Percentiles rank a stretch among this genome's conserved stretches.
Evolutionary conservation across 2,329 filamentous ascomycete genomes (phyloP).

Genomic region (Colletotrichum coccodes): DNA sequence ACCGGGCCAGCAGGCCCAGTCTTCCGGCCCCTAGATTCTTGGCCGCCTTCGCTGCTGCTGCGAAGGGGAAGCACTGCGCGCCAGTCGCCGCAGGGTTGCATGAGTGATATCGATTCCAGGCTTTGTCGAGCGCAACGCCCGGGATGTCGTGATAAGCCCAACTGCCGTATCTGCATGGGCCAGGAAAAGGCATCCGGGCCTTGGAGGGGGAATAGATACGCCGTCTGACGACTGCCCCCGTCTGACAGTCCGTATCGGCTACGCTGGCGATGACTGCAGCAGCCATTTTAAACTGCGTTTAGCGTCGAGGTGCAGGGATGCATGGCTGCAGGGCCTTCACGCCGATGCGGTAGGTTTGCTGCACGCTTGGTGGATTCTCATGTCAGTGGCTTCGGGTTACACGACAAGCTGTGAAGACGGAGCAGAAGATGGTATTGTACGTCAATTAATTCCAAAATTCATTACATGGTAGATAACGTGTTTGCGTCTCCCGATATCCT

Average conservation of each 20-base stretch:
- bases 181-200: too few species aligned
- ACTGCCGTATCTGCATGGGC: background rate
- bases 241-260: background rate
- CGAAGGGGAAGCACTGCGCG: background rate
- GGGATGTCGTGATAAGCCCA: background rate
- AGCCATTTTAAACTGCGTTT: constrained; percentile 13
- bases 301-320: constrained; percentile 6
- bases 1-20: background rate
- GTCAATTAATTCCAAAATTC: constrained; percentile 1
- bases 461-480: constrained; percentile 4
- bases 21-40: constrained; percentile 7
- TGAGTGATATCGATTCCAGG: constrained; percentile 9
- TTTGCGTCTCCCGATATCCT: background rate
- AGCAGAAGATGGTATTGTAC: background rate
- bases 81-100: constrained; percentile 19
- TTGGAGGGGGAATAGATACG: background rate
- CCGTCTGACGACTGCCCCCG: background rate
- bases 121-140: background rate
- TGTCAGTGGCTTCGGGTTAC: too few species aligned
- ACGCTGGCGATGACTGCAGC: constrained; percentile 10
- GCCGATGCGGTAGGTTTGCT: background rate
- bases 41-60: background rate
- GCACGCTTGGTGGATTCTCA: background rate
- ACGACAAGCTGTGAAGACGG: too few species aligned
- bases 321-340: background rate